Evolutionary conservation across 2,329 filamentous ascomycete species (phyloP).

Genomic region (Phyllachora maydis): DNA sequence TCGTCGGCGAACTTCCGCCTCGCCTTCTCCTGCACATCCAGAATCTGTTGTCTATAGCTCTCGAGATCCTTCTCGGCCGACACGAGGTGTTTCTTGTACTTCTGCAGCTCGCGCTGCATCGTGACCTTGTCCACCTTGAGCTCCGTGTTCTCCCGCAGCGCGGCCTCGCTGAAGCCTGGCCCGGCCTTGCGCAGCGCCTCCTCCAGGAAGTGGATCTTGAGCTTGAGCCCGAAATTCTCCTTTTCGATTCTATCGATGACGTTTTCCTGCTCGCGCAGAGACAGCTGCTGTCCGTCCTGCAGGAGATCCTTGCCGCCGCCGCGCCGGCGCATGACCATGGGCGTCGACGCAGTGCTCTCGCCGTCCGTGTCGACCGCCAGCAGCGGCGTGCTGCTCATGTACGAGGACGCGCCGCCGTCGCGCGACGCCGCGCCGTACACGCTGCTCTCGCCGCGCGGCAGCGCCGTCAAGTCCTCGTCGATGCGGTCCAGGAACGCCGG

Average conservation of each 20-base stretch:
- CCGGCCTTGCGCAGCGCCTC: slow-evolving; percentile 75
- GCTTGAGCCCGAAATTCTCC: slow-evolving; percentile 90
- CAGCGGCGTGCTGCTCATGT: slow-evolving; percentile 50
- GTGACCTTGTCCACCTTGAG: slow-evolving; percentile 85
- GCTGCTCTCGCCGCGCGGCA: slow-evolving; percentile 56
- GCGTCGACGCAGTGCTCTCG: slow-evolving; percentile 72
- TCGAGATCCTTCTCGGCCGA: slow-evolving; percentile 76
- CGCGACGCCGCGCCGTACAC: slow-evolving; percentile 45
- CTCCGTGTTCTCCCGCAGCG: slow-evolving; percentile 86
- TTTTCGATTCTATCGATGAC: slow-evolving; percentile 94
- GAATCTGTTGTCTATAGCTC: slow-evolving; percentile 59
- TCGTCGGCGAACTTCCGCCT: slow-evolving; percentile 58
- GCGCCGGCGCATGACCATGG: slow-evolving; percentile 48
- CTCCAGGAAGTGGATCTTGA: slow-evolving; percentile 94
- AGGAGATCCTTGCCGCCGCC: slow-evolving; percentile 43
- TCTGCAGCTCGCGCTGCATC: slow-evolving; percentile 69
- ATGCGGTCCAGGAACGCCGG: slow-evolving; percentile 53
- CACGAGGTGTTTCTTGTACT: slow-evolving; percentile 67
- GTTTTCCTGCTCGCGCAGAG: slow-evolving; percentile 83
- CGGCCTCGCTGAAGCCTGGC: slow-evolving; percentile 72
- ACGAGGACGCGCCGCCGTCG: slow-evolving; percentile 37
- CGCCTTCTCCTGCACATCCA: slow-evolving; percentile 64
- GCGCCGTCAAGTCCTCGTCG: slow-evolving; percentile 50
- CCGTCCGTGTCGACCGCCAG: slow-evolving; percentile 58
- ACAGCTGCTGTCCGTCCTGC: slow-evolving; percentile 76